These are phyloP conservation scores for Penicillium paradoxum DNA, from an alignment of 495 filamentous ascomycete genomes.

Conservation along the genomic window DNA sequence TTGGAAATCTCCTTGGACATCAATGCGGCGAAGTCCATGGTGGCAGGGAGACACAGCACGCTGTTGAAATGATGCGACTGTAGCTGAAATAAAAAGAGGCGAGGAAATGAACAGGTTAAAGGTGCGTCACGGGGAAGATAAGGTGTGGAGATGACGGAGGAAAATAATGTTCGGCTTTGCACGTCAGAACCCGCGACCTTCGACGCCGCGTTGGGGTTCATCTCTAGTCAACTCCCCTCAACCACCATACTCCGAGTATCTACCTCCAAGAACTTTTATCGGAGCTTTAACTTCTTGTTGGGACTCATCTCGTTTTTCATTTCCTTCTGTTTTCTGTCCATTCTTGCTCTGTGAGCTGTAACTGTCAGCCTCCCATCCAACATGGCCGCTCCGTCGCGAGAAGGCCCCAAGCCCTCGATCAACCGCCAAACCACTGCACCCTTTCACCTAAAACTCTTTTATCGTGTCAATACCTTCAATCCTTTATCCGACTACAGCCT, in stretches of 20 bases:
- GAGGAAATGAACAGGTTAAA: not conserved
- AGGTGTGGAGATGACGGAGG: slow-evolving; percentile 1
- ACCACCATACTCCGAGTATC: not conserved
- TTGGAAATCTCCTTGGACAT: slow-evolving; percentile 89
- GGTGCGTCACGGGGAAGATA: not conserved
- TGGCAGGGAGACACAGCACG: slow-evolving; percentile 13
- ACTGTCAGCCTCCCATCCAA: slow-evolving; percentile 2
- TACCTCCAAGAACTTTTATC: not conserved
- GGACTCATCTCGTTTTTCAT: not conserved
- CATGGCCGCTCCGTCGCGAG: slow-evolving; percentile 28
- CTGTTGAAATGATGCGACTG: not conserved
- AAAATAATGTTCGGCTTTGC: slow-evolving; percentile 15
- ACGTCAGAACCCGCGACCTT: slow-evolving; percentile 11
- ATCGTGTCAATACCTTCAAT: slow-evolving; percentile 68
- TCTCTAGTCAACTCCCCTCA: slow-evolving; percentile 9
- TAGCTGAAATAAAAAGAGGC: not conserved
- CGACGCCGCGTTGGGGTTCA: slow-evolving; percentile 13
- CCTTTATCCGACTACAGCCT: slow-evolving; percentile 39
- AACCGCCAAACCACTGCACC: slow-evolving; percentile 76
- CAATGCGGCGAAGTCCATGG: slow-evolving; percentile 91
- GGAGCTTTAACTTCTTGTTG: not conserved
- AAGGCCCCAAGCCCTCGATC: slow-evolving; percentile 28
- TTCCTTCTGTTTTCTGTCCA: not conserved
- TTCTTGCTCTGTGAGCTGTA: slow-evolving; percentile 1
- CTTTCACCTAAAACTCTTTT: slow-evolving; percentile 89